phyloP scores from a whole-genome alignment of 2,329 filamentous ascomycete genomes.

The Blastomyces gilchristii region DNA sequence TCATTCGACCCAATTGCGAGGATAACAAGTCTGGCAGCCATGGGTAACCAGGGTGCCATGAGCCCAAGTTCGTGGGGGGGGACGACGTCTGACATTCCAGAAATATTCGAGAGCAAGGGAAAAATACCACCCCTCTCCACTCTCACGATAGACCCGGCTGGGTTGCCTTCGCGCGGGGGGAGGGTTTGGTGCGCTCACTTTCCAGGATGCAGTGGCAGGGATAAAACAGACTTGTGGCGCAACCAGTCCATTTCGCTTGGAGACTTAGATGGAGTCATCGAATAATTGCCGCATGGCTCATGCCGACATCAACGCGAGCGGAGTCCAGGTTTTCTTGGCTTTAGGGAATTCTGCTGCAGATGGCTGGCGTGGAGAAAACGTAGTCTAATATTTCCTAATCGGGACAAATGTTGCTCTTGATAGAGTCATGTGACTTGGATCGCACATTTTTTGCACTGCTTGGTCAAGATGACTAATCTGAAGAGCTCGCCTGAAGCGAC shows the following conservation, averaged over 20 bases:
- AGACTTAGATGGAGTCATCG: neutral
- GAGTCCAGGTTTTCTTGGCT: neutral
- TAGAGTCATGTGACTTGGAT: neutral
- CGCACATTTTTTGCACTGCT: neutral
- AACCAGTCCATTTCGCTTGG: neutral
- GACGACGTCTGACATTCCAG: constrained; percentile 1
- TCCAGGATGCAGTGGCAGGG: neutral
- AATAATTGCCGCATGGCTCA: neutral
- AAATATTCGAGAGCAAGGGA: constrained; percentile 5
- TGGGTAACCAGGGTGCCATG: neutral
- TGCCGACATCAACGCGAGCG: neutral
- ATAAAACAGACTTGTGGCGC: constrained; percentile 1
- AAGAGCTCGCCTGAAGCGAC: neutral
- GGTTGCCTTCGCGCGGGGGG: constrained; percentile 2
- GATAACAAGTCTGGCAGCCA: neutral
- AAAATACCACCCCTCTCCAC: constrained; percentile 1
- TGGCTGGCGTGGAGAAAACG: neutral
- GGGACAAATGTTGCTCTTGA: neutral
- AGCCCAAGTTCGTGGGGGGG: neutral
- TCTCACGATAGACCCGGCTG: neutral
- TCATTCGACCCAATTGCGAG: neutral
- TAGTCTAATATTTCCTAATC: constrained; percentile 6
- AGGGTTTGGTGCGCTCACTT: neutral
- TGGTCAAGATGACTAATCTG: neutral
- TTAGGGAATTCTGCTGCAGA: neutral